Base-by-base conservation (phyloP, 2,329 filamentous ascomycete species). In the Colletotrichum noveboracense region DNA sequence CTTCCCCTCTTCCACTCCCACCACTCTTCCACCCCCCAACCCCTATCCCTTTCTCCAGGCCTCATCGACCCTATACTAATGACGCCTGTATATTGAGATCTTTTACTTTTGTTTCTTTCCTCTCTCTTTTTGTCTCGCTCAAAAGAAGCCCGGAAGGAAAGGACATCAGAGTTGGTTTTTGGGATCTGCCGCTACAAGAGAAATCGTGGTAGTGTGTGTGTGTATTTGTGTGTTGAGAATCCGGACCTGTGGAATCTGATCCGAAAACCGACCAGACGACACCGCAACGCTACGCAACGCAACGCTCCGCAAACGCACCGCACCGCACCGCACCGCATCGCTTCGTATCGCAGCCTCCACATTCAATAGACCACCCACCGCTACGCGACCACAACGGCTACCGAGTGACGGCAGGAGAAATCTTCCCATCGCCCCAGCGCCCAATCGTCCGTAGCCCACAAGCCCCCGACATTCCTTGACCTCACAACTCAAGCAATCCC, bases 61-160 rank as follows among this genome's bases (percentile, higher is more conserved):
- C 74, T 74, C 76, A 77, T 76, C 76, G 48, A 74, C 70, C 71
- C 66, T 77, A 78, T 68, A 74, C 76, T 75, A 73, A 77, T 77
- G 77, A 76, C 61, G 76, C 58, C 77, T 77, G 76, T 76, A 76
- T 78, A 76, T 76, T 79, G 78, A 78, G 75, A 62, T 55, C 60
- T 66, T 72, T 76, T 72, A 71, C 68, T 48, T 73, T 77, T 71
- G 75, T 77, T 68, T 74, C 66, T 74, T 76, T 74, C 69, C 60
- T 69, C 66, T 74, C 71, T 43, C 69, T 66, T 56, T 75, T 61
- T 67, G 64, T 66, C 58, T 74, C 66, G 60, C 74, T 60, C 56
- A 64, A 68, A 58, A 71, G 62, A 71, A 65, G 14, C 26, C 26
- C 26, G 72, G 65, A 32, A 77, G 68, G 68, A 77, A 76, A 72